Evolutionary conservation across 768 basidiomycete genomes (phyloP).

Genomic region (Phlegmacium glaucopus): DNA sequence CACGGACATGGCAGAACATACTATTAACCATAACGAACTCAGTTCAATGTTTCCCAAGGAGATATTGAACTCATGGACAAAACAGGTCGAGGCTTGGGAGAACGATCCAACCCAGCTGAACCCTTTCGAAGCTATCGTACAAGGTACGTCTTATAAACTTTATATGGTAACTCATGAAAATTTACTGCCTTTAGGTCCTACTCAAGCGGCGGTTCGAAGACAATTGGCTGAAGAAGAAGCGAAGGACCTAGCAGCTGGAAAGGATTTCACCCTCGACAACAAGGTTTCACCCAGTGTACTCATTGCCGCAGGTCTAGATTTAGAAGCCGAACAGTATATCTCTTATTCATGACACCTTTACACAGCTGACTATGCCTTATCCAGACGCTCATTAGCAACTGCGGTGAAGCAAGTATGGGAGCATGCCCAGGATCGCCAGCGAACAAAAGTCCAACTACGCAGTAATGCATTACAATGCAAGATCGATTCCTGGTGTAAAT

Average conservation of each 20-base stretch:
- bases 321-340: constrained; percentile 18
- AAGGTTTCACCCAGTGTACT: constrained; percentile 10
- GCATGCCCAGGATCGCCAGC: constrained; percentile 12
- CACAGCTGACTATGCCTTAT: background rate
- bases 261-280: constrained; percentile 7
- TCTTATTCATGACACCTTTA: background rate
- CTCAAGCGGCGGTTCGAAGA: constrained; percentile 5
- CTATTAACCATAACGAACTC: constrained; percentile 2
- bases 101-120: background rate
- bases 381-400: constrained; percentile 4
- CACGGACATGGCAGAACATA: background rate
- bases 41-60: background rate
- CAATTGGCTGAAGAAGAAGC: constrained; percentile 9
- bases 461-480: constrained; percentile 13
- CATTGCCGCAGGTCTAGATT: constrained; percentile 12
- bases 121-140: constrained; percentile 1
- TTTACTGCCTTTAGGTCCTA: constrained; percentile 5
- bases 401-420: constrained; percentile 4
- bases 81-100: constrained; percentile 3
- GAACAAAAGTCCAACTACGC: constrained; percentile 7
- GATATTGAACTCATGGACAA: constrained; percentile 1
- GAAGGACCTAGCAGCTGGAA: background rate
- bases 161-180: background rate
- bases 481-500: constrained; percentile 13
- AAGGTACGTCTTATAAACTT: background rate